Evolutionary conservation across 1,284 basidiomycete species (phyloP).

Genomic region (Spongispora temasekensis): DNA sequence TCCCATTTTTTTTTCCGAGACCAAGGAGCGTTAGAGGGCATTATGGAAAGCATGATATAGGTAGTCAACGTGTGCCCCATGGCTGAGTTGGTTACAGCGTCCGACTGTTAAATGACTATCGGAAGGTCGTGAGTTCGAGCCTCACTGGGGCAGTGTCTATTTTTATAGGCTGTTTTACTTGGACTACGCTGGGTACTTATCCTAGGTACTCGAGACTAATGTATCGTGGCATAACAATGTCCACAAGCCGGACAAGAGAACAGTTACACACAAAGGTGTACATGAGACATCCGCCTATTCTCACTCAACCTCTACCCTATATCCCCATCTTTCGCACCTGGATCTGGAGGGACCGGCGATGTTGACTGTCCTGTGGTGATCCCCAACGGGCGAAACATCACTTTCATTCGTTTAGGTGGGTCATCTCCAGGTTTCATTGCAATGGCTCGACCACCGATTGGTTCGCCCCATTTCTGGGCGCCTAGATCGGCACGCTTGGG

Average conservation of each 20-base stretch:
- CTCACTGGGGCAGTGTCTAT: conserved; percentile 60
- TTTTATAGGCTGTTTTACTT: not conserved
- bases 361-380: conserved; percentile 34
- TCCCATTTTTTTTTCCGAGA: too few species aligned
- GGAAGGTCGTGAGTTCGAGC: conserved; percentile 78
- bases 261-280: conserved; percentile 16
- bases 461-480: conserved; percentile 38
- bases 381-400: conserved; percentile 61
- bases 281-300: not conserved
- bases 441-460: conserved; percentile 27
- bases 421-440: conserved; percentile 55
- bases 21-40: not conserved
- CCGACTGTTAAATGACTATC: conserved; percentile 68
- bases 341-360: conserved; percentile 54
- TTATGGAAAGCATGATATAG: not conserved
- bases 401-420: conserved; percentile 75
- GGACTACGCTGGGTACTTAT: too few species aligned
- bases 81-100: conserved; percentile 84
- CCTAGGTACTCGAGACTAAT: conserved; percentile 6
- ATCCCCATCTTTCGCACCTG: conserved; percentile 72
- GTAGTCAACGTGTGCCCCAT: conserved; percentile 52
- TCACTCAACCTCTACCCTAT: conserved; percentile 48
- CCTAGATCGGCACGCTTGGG: conserved; percentile 52
- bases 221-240: conserved; percentile 7
- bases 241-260: conserved; percentile 8